Evolutionary conservation across 78 protist genomes (phyloP).

Genomic region (Planoprotostelium fungivorum): DNA sequence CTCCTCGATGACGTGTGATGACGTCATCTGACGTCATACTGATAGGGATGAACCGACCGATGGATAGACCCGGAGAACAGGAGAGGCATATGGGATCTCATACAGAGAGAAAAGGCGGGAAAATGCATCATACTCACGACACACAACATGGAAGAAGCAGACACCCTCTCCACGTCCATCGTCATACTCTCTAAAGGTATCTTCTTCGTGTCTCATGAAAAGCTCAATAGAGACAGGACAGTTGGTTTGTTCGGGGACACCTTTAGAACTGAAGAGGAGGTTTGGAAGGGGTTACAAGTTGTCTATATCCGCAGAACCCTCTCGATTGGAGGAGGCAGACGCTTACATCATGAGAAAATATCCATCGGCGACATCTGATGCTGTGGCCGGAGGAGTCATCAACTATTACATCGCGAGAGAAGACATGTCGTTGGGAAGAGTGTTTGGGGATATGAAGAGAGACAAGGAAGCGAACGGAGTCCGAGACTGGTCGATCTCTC

Average conservation of each 20-base stretch:
- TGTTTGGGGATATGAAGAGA: conserved; percentile 12
- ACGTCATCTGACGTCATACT: background rate
- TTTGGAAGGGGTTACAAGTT: conserved; percentile 86
- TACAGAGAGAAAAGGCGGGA: background rate
- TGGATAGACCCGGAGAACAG: background rate
- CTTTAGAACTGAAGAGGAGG: conserved; percentile 31
- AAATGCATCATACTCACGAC: background rate
- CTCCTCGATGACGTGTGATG: too few species aligned
- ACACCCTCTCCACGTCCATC: background rate
- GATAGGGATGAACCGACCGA: background rate
- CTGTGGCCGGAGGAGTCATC: conserved; percentile 16
- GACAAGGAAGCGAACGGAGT: conserved; percentile 11
- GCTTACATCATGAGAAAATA: conserved; percentile 4
- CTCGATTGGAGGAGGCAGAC: background rate
- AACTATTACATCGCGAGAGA: conserved; percentile 29
- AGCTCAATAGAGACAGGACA: background rate
- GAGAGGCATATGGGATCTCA: background rate
- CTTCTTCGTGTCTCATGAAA: background rate
- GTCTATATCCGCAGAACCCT: background rate
- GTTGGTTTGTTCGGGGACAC: conserved; percentile 24
- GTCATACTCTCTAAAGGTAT: background rate
- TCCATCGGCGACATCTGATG: conserved; percentile 18
- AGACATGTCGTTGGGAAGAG: background rate
- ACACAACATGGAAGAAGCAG: background rate
- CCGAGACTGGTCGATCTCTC: conserved; percentile 13